Base-by-base conservation (phyloP, 2,329 filamentous ascomycete genomes). In the Sarocladiaceae sp. region DNA sequence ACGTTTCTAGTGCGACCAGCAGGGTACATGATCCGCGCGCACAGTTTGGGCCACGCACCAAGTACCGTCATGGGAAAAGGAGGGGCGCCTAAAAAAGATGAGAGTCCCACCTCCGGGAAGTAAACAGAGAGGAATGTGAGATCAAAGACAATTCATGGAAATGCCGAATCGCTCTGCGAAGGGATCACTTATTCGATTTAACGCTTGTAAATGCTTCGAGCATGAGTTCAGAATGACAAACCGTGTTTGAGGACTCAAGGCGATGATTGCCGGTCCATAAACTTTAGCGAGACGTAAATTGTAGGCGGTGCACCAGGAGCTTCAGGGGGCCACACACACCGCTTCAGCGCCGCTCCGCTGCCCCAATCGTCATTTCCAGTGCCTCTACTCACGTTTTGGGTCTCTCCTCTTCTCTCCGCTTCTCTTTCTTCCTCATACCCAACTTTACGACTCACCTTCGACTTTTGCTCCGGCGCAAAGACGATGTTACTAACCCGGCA, bases 1-100 rank as follows among this genome's bases (percentile, higher is more conserved):
- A 48, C 44, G 44, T 33, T 46, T 46, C 44, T 48, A 48, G 44
- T 48, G 44, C 44, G 44, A 48, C 44, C 44, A 48, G 28, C 5
- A 18, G 44, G 44, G 44, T 48, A 48, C 44, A 12, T 29, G 26
- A 48, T 17, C 26, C 28, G 15, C 33, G 26, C 4, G 44, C n/a
- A 15, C 8, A 33, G 29, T 33, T 10, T 10, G 15, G n/a, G 8
- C 5, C 4, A 8, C 13, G 7, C 44, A 20, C 25, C n/a, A 48
- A 22, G 44, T 48, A 48, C 44, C 26, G 15, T 22, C 44, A 4
- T 48, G 40, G 26, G 22, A 33, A n/a, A 18, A 10, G 28, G 44
- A 48, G 44, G 44, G 44, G 44, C 44, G 44, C 44, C 28, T 31
- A 48, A 26, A 48, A 48, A 48, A 48, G 28, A 48, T 20, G 17